Evolutionary conservation across 768 basidiomycete species (phyloP).

Genomic region (Strobilomyces echinocephalus): DNA sequence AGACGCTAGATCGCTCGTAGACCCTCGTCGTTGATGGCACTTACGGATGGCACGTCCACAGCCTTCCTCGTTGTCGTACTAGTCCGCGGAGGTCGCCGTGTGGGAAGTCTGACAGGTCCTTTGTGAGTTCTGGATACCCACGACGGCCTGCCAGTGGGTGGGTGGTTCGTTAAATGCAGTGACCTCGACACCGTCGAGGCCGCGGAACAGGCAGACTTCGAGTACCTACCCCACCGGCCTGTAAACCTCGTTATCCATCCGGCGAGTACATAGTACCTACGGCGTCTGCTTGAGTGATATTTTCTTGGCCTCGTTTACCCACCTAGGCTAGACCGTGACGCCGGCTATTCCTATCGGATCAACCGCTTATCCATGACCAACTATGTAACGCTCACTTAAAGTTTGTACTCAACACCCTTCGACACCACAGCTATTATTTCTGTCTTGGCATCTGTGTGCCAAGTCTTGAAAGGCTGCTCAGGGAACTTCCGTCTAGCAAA

Average conservation of each 20-base stretch:
- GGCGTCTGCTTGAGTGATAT: neutral
- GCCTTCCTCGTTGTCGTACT: constrained; percentile 50
- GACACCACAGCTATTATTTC: too few relatives aligned
- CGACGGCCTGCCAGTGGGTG: constrained; percentile 6
- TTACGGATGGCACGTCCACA: constrained; percentile 57
- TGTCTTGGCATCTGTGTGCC: too few relatives aligned
- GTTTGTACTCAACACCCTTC: too few relatives aligned
- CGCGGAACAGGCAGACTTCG: neutral
- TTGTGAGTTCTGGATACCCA: neutral
- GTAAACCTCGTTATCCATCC: constrained; percentile 6
- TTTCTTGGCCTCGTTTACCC: neutral
- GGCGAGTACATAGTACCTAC: constrained; percentile 1
- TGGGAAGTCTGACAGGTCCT: neutral
- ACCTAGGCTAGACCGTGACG: neutral
- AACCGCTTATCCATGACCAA: neutral
- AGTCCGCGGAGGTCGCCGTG: constrained; percentile 7
- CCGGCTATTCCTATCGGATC: neutral
- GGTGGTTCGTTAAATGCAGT: neutral
- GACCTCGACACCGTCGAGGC: neutral
- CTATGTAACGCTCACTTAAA: neutral
- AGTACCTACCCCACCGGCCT: constrained; percentile 6
- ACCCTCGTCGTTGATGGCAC: constrained; percentile 42
- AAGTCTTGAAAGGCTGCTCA: too few relatives aligned
- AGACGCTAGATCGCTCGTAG: constrained; percentile 46
- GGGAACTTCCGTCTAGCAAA: too few relatives aligned